These are phyloP conservation scores for Perkinsus marinus DNA, from an alignment of 169 alveolate species.

Conservation along the genomic window DNA sequence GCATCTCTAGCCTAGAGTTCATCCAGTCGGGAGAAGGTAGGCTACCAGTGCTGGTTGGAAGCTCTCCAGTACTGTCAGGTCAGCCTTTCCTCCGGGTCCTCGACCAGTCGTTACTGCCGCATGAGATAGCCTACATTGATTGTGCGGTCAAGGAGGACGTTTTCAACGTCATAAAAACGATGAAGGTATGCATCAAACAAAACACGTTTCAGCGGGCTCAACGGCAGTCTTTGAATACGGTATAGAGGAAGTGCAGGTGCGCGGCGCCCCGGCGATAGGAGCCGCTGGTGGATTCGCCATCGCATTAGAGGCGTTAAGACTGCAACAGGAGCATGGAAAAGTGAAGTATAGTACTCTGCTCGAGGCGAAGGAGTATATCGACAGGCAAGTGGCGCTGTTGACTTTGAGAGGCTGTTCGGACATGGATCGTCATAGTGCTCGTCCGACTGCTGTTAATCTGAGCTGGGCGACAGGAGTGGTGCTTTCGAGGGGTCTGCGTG, in stretches of 20 bases:
- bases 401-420: not conserved
- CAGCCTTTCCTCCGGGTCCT: not conserved
- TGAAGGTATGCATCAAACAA: not conserved
- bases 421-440: not conserved
- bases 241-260: not conserved
- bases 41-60: not conserved
- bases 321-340: not conserved
- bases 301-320: not conserved
- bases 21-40: not conserved
- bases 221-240: not conserved
- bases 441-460: conserved; percentile 20
- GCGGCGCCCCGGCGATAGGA: conserved; percentile 5
- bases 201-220: too few relatives aligned
- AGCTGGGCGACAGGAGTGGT: not conserved
- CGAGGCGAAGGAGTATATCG: not conserved
- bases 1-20: not conserved
- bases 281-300: not conserved
- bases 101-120: not conserved
- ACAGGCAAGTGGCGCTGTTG: not conserved
- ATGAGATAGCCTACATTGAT: not conserved
- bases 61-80: not conserved
- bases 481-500: not conserved
- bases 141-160: not conserved
- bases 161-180: not conserved
- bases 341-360: not conserved